Evolutionary conservation across 306 rosid genomes (phyloP), one percentile per base, ranked within the genome.

Genomic region (Gynostemma pentaphyllum): DNA sequence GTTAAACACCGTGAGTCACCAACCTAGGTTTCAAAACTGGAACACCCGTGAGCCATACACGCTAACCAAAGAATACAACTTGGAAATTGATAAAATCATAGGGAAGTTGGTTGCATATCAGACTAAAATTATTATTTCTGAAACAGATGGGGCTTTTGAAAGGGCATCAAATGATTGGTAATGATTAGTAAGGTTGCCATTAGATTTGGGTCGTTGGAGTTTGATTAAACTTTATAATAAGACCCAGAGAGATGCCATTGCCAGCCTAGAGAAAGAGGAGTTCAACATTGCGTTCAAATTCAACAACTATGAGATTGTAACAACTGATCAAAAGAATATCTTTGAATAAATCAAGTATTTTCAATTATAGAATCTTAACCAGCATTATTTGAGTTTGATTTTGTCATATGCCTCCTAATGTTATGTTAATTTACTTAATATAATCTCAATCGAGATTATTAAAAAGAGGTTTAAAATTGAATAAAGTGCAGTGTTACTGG

Each of bases 141-240:
- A 22, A 62, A 41, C 36, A 39, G 12, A 62, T 62, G 9, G 28
- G 26, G 41, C 3, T n/a, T 12, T 37, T 37, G 21, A 59, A 59
- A 59, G 44, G 68, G 41, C 69, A 29, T 46, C 72, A 56, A 81
- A 87, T 87, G 80, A 74, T 81, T 81, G 79, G 45, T 55, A 70
- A 70, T 80, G 77, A 81, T 83, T 83, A 68, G 75, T 62, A 45
- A 55, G 51, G 51, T 52, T 40, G 68, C 67, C 41, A 78, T 62
- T 69, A 68, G 75, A 78, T 78, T 74, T 74, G 55, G 74, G 74
- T 78, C 15, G 74, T 74, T 70, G 59, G 44, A 24, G 36, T n/a
- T 62, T 66, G n/a, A 48, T 29, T 39, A 0, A 37, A 64, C 27
- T 9, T 19, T 19, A 61, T 61, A 26, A 61, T 61, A 39, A 41